Percentiles rank a stretch among this genome's conserved stretches.
These are phyloP conservation scores for Heliamphora exappendiculata DNA, from an alignment of 148 eudicot genomes.

Conservation along the genomic window DNA sequence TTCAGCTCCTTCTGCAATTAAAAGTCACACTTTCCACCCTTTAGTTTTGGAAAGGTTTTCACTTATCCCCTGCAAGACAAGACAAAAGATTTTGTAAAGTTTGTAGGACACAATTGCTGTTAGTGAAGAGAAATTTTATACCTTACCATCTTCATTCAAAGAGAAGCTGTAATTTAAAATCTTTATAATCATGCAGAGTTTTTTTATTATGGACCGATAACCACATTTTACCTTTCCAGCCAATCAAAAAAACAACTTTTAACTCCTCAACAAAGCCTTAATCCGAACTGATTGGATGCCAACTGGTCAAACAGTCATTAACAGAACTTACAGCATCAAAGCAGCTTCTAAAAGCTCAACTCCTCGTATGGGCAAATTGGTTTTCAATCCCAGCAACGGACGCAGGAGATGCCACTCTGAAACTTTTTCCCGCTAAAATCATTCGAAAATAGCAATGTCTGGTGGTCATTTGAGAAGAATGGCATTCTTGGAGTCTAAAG, in stretches of 20 bases:
- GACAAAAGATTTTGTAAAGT: too few species aligned
- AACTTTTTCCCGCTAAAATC: neutral
- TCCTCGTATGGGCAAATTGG: too few species aligned
- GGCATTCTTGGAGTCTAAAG: neutral
- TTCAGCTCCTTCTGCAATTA: too few species aligned
- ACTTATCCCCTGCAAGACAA: too few species aligned
- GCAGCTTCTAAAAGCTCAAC: too few species aligned
- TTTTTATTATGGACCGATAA: neutral
- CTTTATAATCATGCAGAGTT: neutral
- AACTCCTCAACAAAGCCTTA: conserved; percentile 1
- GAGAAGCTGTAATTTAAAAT: neutral
- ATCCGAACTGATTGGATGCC: neutral
- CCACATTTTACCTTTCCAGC: neutral
- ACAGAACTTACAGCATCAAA: neutral
- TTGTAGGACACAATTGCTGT: too few species aligned
- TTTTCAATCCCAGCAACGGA: neutral
- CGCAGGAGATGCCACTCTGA: neutral
- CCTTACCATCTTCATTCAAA: neutral
- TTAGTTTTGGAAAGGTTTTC: too few species aligned
- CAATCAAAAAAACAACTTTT: neutral
- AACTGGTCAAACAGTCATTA: neutral
- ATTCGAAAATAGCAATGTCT: neutral
- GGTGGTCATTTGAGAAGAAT: neutral
- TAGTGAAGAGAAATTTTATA: too few species aligned
- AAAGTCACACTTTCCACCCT: too few species aligned